Percentiles rank a stretch among this genome's conserved stretches.
phyloP scores from a whole-genome alignment of 495 filamentous ascomycete species.

The Lophium mytilinum region DNA sequence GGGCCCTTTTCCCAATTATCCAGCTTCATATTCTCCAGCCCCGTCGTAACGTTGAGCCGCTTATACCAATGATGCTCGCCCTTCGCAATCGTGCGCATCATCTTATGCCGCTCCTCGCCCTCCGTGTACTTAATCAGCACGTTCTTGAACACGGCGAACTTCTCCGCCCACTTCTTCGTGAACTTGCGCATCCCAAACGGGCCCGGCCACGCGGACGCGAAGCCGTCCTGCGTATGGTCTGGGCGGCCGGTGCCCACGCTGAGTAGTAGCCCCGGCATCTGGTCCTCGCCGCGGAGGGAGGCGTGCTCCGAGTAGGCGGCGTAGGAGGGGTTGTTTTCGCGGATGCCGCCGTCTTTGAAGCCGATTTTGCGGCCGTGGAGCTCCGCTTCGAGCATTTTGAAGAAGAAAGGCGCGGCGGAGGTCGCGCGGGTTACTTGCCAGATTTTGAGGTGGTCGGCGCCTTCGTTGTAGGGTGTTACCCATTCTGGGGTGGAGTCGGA shows the following conservation, averaged over 20 bases:
- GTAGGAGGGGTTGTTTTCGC: slow-evolving; percentile 37
- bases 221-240: slow-evolving; percentile 31
- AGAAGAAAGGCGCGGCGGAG: slow-evolving; percentile 46
- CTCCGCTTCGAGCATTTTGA: slow-evolving; percentile 37
- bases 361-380: slow-evolving; percentile 12
- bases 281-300: slow-evolving; percentile 28
- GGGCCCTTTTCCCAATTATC: slow-evolving; percentile 33
- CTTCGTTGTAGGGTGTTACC: slow-evolving; percentile 37
- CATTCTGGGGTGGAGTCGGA: slow-evolving; percentile 28
- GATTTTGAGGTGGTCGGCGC: slow-evolving; percentile 37
- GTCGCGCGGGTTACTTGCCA: slow-evolving; percentile 48
- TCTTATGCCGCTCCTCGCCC: slow-evolving; percentile 35
- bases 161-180: slow-evolving; percentile 34
- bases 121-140: slow-evolving; percentile 40
- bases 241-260: slow-evolving; percentile 35
- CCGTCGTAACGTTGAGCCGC: slow-evolving; percentile 32
- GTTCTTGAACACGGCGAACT: slow-evolving; percentile 37
- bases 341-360: slow-evolving; percentile 40
- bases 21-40: slow-evolving; percentile 32
- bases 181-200: slow-evolving; percentile 27
- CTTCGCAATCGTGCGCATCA: slow-evolving; percentile 30
- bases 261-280: slow-evolving; percentile 31
- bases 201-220: slow-evolving; percentile 34
- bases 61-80: slow-evolving; percentile 40
- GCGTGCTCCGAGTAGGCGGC: slow-evolving; percentile 36